Base-by-base conservation (phyloP, 2,329 filamentous ascomycete species). In the Spiromastix sp. region DNA sequence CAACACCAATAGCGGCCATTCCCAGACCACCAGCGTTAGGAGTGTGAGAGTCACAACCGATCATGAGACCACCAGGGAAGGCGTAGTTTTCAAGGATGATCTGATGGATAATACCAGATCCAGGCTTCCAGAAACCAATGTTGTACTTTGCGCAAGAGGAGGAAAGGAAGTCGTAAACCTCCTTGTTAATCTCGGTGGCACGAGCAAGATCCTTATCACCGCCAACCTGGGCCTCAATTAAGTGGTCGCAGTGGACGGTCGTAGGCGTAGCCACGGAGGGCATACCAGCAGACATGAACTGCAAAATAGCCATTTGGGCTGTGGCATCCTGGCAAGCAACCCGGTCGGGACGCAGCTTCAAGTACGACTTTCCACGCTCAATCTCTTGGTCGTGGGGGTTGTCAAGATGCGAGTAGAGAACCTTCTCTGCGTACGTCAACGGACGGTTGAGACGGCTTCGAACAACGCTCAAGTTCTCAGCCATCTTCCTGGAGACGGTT, bases 251-350 rank as follows among this genome's bases (percentile, higher is more conserved):
- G 77, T 98, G 91, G 45, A 98, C 89, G 32, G 89, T 96, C 52
- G 81, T 79, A 34, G 91, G 91, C 55, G 93, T 96, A 45, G 87
- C 87, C 43, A 96, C 91, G 16, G 81, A 80, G 48, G 85, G 84
- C 85, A 98, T 89, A 62, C 89, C 89, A 42, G 91, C 89, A 37
- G 85, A 94, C 87, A 98, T 98, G 77, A 98, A 98, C 72, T 98
- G 91, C 41, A 98, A 75, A 50, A 98, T 94, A 47, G 91, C 91
- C 91, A 98, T 98, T 75, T 98, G 91, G 46, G 91, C 91, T 42
- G 91, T 96, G 60, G 91, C 91, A 76, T 98, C 91, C 73, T 98
- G 91, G 74, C 91, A 96, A 64, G 91, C 91, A 55, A 98, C 91
- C 65, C 91, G 85, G 61, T 98, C 91, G 39, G 91, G 91, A 48